Evolutionary conservation across 2,329 filamentous ascomycete species (phyloP).

Genomic region (Colletotrichum higginsianum): DNA sequence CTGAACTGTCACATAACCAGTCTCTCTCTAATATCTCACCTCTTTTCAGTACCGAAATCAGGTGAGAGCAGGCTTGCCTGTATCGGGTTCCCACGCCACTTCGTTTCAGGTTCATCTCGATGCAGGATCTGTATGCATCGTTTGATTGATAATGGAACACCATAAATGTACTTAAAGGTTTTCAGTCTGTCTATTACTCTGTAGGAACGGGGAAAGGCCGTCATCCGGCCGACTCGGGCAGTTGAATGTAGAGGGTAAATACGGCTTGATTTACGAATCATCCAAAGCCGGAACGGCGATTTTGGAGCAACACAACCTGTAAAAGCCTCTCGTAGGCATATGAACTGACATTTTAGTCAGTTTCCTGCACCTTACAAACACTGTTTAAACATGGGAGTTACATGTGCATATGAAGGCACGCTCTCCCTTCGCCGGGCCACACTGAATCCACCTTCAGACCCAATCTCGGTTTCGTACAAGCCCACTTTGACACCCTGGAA

Average conservation of each 20-base stretch:
- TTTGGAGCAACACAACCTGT: not conserved
- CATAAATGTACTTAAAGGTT: constrained; percentile 2
- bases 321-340: not conserved
- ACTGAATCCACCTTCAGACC: not conserved
- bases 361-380: not conserved
- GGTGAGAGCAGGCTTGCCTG: not conserved
- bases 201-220: not conserved
- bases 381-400: too few species aligned
- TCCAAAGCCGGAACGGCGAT: too few species aligned
- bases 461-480: not conserved
- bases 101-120: not conserved
- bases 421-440: not conserved
- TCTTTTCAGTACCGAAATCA: not conserved
- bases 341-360: not conserved
- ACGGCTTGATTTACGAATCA: not conserved
- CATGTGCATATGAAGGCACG: not conserved
- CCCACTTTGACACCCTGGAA: not conserved
- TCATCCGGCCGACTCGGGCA: not conserved
- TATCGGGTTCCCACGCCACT: constrained; percentile 13
- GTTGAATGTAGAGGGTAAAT: not conserved
- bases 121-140: not conserved
- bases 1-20: not conserved
- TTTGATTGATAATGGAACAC: constrained; percentile 15
- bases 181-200: not conserved
- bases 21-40: not conserved